Base-by-base conservation (phyloP, 108 stramenopile species). In the Discostella pseudostelligera region DNA sequence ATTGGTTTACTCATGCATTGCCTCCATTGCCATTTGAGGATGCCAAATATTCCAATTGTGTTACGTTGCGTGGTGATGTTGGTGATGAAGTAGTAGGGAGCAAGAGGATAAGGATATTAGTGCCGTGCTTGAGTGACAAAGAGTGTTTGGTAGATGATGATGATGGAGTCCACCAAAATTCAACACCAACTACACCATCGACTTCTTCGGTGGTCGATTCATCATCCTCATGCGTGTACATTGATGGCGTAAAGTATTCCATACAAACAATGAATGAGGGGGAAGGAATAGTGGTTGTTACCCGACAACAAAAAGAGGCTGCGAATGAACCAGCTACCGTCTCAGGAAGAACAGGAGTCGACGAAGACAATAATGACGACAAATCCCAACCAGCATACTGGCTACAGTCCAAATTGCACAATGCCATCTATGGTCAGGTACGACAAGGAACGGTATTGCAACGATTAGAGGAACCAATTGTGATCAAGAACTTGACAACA, bases 401-500 rank as follows among this genome's bases (percentile, higher is more conserved):
- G 92, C 71, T 93, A 17, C 86, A 87, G 22, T 60, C 86, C 20
- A 83, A 84, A 21, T 68, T 93, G 4, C 81, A 87, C n/a, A 84
- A 83, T 57, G 92, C 92, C 11, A 93, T 93, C 25, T 90, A 90
- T 55, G 92, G 92, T 9, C 68, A 83, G 8, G 92, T 93, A 2
- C 72, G 86, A 8, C 83, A 84, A 53, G 92, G 85, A 5, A 71
- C 87, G 9, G 78, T 88, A 9, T 69, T 93, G 32, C 82, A 81
- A 12, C 69, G 80, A 69, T 10, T 77, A 44, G 39, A 42, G 21
- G 59, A 63, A 25, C 63, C 68, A 10, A 36, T 24, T 9, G 53
- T 77, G 32, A 56, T 51, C 16, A 17, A 61, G 59, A 12, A 43
- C 42, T 53, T 7, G 51, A 24, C 51, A 2, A 53, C 26, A 3